Conservation (phyloP, 352 stramenopile genomes). For the Globisporangium lucens region DNA sequence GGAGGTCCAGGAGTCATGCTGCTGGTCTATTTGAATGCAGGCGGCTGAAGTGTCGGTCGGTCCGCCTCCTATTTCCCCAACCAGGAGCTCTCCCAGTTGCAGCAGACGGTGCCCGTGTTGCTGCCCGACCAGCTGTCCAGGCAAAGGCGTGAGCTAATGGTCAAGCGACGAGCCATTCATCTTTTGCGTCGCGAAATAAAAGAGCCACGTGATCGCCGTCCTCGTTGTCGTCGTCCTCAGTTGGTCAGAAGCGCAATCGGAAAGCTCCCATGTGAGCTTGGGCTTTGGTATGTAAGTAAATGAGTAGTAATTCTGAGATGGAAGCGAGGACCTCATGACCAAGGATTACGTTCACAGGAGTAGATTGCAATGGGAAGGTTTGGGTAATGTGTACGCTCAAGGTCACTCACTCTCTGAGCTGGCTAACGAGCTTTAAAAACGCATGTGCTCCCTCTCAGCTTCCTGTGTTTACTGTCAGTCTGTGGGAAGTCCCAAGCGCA, state of each 20-base stretch:
- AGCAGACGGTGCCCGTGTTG: background rate
- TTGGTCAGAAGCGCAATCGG: background rate
- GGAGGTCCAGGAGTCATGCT: background rate
- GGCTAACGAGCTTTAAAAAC: background rate
- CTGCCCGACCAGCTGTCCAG: background rate
- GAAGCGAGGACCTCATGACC: background rate
- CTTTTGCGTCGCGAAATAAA: background rate
- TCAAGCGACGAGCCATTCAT: constrained; percentile 1
- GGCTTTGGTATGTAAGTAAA: background rate
- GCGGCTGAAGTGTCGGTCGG: background rate
- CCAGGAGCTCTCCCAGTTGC: background rate
- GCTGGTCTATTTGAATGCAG: background rate
- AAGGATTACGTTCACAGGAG: background rate
- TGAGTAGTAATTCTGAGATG: background rate
- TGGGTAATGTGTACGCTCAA: background rate
- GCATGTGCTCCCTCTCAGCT: background rate
- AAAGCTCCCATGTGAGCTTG: background rate
- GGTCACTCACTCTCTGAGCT: background rate
- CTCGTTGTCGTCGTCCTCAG: background rate
- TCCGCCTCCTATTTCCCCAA: background rate
- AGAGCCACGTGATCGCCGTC: background rate
- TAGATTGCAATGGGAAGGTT: background rate
- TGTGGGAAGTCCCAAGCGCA: background rate
- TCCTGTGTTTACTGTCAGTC: background rate
- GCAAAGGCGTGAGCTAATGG: background rate